Conservation (phyloP, 768 basidiomycete species). For the Pulveroboletus sp. region DNA sequence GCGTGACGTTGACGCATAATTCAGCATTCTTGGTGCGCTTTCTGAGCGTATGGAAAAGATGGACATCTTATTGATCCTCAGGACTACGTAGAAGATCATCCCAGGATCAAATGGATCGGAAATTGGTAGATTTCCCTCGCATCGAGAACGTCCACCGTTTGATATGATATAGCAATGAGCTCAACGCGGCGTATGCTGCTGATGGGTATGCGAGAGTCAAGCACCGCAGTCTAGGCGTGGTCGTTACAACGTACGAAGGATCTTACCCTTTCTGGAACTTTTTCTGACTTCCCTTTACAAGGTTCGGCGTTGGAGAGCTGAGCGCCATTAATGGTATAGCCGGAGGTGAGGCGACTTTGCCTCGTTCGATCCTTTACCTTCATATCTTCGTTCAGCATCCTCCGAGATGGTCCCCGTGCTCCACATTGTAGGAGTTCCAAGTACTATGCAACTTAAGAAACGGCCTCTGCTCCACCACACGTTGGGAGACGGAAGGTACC, state of each 20-base stretch:
- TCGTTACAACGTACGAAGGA: conserved; percentile 68
- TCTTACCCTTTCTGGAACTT: background rate
- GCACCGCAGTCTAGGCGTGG: conserved; percentile 63
- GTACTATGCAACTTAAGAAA: conserved; percentile 65
- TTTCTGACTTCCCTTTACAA: conserved; percentile 22
- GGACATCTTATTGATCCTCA: conserved; percentile 24
- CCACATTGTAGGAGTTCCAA: conserved; percentile 84
- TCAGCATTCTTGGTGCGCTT: conserved; percentile 29
- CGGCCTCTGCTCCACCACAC: conserved; percentile 85
- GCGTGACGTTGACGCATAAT: background rate
- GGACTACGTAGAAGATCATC: conserved; percentile 82
- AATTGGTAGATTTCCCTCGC: conserved; percentile 53
- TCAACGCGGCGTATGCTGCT: conserved; percentile 88
- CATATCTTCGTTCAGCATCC: conserved; percentile 46
- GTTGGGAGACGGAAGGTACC: conserved; percentile 74
- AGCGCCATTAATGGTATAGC: conserved; percentile 85
- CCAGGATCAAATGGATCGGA: conserved; percentile 80
- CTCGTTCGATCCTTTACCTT: background rate
- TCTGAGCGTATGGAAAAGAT: background rate
- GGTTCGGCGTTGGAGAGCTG: conserved; percentile 93
- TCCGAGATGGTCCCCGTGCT: conserved; percentile 90
- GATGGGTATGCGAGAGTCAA: conserved; percentile 93
- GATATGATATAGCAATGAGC: conserved; percentile 57
- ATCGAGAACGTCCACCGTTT: background rate
- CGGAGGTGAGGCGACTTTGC: conserved; percentile 45